Evolutionary conservation across 495 filamentous ascomycete species (phyloP).

Genomic region (Penicillium desertorum): DNA sequence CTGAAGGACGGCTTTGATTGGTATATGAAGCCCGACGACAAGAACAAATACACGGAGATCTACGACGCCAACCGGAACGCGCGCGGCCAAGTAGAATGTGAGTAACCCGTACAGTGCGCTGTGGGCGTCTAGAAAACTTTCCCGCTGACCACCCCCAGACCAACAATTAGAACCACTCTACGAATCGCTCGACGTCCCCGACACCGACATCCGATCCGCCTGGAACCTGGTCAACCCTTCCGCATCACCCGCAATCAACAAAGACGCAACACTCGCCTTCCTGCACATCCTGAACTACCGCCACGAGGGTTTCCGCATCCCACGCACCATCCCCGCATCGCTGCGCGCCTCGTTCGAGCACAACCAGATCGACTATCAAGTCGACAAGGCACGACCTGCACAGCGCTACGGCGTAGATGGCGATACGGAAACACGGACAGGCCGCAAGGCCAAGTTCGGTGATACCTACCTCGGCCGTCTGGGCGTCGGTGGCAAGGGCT

Average conservation of each 20-base stretch:
- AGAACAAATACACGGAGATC: constrained; percentile 91
- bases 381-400: constrained; percentile 67
- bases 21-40: constrained; percentile 95
- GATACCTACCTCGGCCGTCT: constrained; percentile 92
- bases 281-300: constrained; percentile 93
- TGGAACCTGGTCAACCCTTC: constrained; percentile 98
- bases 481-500: constrained; percentile 75
- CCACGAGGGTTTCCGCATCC: constrained; percentile 93
- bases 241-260: constrained; percentile 74
- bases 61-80: constrained; percentile 84
- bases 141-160: constrained; percentile 50
- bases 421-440: constrained; percentile 74
- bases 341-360: constrained; percentile 88
- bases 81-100: constrained; percentile 82
- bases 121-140: not conserved
- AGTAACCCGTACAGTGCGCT: constrained; percentile 22
- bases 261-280: constrained; percentile 91
- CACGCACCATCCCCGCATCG: constrained; percentile 85
- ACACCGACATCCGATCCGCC: constrained; percentile 88
- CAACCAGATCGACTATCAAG: constrained; percentile 91
- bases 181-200: constrained; percentile 87
- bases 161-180: constrained; percentile 79
- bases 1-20: constrained; percentile 97
- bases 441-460: constrained; percentile 91
- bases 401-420: constrained; percentile 66